A percentile compares a stretch with the other conserved stretches of the same genome.
Evolutionary conservation across 2,329 filamentous ascomycete genomes (phyloP).

Genomic region (Lasiodiplodia sp.): DNA sequence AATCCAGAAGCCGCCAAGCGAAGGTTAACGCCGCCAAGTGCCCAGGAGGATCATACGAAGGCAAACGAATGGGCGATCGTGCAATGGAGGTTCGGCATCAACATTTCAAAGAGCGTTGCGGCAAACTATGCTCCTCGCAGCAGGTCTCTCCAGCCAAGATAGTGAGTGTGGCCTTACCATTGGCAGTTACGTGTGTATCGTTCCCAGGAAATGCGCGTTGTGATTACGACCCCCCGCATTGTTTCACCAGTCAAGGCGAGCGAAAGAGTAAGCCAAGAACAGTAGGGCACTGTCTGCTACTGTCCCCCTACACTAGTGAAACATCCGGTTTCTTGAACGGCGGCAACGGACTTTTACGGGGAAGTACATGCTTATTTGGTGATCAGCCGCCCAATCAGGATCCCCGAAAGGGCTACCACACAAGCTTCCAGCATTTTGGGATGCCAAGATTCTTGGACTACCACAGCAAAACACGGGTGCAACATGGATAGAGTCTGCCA

Average conservation of each 20-base stretch:
- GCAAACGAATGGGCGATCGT: too few relatives aligned
- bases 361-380: not conserved
- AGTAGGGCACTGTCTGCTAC: not conserved
- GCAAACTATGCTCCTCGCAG: too few relatives aligned
- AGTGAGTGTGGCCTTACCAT: not conserved
- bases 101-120: not conserved
- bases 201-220: not conserved
- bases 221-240: not conserved
- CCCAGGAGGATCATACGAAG: not conserved
- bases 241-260: constrained; percentile 8
- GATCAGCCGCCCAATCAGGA: not conserved
- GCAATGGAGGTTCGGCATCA: not conserved
- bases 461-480: constrained; percentile 12
- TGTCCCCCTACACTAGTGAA: constrained; percentile 10
- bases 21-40: not conserved
- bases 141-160: too few relatives aligned
- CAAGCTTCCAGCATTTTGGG: not conserved
- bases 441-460: constrained; percentile 12
- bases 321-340: not conserved
- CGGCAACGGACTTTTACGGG: constrained; percentile 1
- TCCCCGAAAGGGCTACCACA: not conserved
- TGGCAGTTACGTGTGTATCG: not conserved
- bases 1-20: not conserved
- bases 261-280: not conserved
- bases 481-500: not conserved